A percentile compares a stretch with the other conserved stretches of the same genome.
Conservation (phyloP, 805 yeast species). For the Metschnikowia borealis region DNA sequence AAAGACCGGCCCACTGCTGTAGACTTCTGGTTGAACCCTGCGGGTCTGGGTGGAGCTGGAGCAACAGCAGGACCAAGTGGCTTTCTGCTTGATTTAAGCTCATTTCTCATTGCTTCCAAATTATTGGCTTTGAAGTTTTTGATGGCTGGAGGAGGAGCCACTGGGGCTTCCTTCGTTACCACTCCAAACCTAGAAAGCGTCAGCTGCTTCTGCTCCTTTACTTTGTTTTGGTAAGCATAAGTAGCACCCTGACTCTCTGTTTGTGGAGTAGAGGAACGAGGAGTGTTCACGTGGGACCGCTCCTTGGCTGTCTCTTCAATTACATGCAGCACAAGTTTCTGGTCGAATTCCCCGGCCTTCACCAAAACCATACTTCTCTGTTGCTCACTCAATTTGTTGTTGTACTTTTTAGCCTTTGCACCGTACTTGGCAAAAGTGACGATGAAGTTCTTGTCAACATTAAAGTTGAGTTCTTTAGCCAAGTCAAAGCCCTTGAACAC, state of each 20-base stretch:
- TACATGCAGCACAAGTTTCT: constrained; percentile 50
- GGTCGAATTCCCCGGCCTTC: constrained; percentile 56
- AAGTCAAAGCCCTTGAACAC: constrained; percentile 64
- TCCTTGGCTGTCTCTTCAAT: constrained; percentile 19
- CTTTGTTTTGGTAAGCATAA: constrained; percentile 19
- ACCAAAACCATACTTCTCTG: constrained; percentile 63
- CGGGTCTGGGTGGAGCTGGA: constrained; percentile 51
- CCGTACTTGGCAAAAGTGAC: constrained; percentile 60
- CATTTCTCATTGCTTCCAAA: constrained; percentile 33
- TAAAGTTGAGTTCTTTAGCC: constrained; percentile 51
- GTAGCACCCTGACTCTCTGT: constrained; percentile 1
- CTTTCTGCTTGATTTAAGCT: constrained; percentile 23
- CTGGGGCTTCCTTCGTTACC: constrained; percentile 27
- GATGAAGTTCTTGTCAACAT: constrained; percentile 50
- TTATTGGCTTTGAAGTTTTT: constrained; percentile 27
- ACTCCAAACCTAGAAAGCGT: constrained; percentile 36
- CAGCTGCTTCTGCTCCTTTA: constrained; percentile 29
- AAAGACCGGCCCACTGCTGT: constrained; percentile 35
- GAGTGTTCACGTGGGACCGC: constrained; percentile 30
- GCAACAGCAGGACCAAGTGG: constrained; percentile 17
- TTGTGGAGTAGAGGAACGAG: constrained; percentile 7
- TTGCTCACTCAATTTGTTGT: constrained; percentile 63
- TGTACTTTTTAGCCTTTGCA: constrained; percentile 59
- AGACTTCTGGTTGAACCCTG: constrained; percentile 46
- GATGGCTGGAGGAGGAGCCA: constrained; percentile 33